Evolutionary conservation across 176 grass and related monocot species (phyloP), one percentile per base, ranked within the genome.

Genomic region (Oryza meyeriana): DNA sequence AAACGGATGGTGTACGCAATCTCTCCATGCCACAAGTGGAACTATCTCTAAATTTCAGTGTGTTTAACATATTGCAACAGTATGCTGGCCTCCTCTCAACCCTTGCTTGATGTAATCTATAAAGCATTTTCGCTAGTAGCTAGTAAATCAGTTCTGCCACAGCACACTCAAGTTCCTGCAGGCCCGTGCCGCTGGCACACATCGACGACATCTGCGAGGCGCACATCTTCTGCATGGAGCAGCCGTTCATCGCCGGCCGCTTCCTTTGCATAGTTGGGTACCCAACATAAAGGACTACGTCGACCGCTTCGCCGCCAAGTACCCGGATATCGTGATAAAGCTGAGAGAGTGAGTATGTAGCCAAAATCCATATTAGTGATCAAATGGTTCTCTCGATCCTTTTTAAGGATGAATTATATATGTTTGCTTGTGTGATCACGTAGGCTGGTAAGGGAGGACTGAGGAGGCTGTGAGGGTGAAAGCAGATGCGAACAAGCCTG

Each of bases 141-240:
- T n/a, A n/a, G n/a, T n/a, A n/a, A n/a, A n/a, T n/a, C n/a, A 79
- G 66, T 0, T 12, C 4, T 3, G 10, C 1, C 39, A 79, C 74
- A 67, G n/a, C 3, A 4, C 0, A 42, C 40, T 94, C 29, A 83
- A 72, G 68, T 88, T 67, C 86, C 4, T 88, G 14, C 85, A 93
- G n/a, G 20, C 77, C 16, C 8, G 20, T 93, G 67, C 88, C 85
- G 1, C 32, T 93, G 29, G 84, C 87, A 26, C 84, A 90, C 31
- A 30, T 90, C 22, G 85, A 90, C 0, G 91, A 93, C 69, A 77
- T 83, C 36, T 87, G 81, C n/a, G 88, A 90, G 34, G 88, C 91
- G 1, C 87, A 85, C 67, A 8, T 75, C 6, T 94, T 90, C 61
- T 90, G 78, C 84, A 75, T 90, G 74, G 84, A 90, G 25, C 65